Base-by-base conservation (phyloP, 257 asterid genomes). In the Scutellaria minor region DNA sequence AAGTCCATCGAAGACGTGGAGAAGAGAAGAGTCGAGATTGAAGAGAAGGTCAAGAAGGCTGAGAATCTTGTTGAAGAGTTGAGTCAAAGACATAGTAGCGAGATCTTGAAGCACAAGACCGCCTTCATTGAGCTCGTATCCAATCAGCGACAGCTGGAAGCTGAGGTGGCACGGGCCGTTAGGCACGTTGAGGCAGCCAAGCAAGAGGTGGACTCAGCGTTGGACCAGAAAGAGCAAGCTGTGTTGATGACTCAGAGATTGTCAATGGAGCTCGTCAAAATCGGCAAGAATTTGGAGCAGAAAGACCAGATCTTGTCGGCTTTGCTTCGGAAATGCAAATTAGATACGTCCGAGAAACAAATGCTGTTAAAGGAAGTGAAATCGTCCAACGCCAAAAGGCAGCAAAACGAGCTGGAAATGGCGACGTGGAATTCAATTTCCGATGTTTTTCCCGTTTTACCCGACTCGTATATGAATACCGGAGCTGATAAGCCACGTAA, bases 291-390 rank as follows among this genome's bases (percentile, higher is more conserved):
- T 57, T 83, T 85, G 78, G 95, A 90, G 41, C 97, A 89, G 71
- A 91, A 88, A 68, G 99, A 94, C 57, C 96, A 91, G 81, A 85
- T 89, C 64, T 78, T 94, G 79, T 89, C 98, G 0, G 96, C 95
- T 66, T 79, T 94, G 90, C 73, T 94, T 72, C 88, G 97, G 83
- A 94, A 94, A 75, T 86, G 92, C 24, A 89, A 84, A 73, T 39
- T 91, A 71, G 96, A 91, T 70, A 76, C 91, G 20, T 71, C 88
- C 3, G 96, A 91, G 77, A 91, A 86, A 57, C 88, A 89, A 71
- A 83, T 84, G 91, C 96, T 91, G 13, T 66, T 87, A 12, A 83
- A 88, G 73, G 96, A 89, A 85, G 82, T 88, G 57, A 86, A 83
- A 76, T 68, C 85, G 39, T 86, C 89, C 0, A 91, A 85, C 81